A percentile compares a stretch with the other conserved stretches of the same genome.
phyloP scores from a whole-genome alignment of 345 rosid species.

The Eucalyptus polyanthemos region DNA sequence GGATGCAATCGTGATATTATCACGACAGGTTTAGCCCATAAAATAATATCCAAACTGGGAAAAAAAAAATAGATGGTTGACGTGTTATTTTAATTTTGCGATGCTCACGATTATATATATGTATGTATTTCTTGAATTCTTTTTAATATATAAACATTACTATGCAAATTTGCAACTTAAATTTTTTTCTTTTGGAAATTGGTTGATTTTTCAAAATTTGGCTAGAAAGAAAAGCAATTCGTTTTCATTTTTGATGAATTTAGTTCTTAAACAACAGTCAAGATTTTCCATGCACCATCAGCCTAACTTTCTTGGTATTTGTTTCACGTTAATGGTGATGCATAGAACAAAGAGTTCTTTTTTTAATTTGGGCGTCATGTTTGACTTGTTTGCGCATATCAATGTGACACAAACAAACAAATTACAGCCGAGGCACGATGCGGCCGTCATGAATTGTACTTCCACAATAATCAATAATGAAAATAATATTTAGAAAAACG shows the following conservation, averaged over 20 bases:
- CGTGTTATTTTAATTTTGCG: neutral
- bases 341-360: neutral
- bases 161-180: neutral
- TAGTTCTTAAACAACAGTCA: neutral
- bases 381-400: rapidly evolving
- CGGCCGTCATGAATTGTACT: neutral
- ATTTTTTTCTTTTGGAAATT: neutral
- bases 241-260: neutral
- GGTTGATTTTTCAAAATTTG: neutral
- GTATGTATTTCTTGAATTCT: no score
- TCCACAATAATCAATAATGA: neutral
- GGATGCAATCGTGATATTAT: neutral
- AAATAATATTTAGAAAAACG: no score
- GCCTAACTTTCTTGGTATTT: neutral
- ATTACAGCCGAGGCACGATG: rapidly evolving
- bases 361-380: neutral
- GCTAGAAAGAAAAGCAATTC: neutral
- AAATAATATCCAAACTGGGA: neutral
- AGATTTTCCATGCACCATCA: neutral
- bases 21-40: neutral
- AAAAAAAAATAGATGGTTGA: neutral
- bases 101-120: neutral
- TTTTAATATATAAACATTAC: neutral
- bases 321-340: neutral
- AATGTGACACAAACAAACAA: neutral